Percentiles rank a stretch among this genome's conserved stretches.
Evolutionary conservation across 2,329 filamentous ascomycete species (phyloP).

Genomic region (Botrytis squamosa): DNA sequence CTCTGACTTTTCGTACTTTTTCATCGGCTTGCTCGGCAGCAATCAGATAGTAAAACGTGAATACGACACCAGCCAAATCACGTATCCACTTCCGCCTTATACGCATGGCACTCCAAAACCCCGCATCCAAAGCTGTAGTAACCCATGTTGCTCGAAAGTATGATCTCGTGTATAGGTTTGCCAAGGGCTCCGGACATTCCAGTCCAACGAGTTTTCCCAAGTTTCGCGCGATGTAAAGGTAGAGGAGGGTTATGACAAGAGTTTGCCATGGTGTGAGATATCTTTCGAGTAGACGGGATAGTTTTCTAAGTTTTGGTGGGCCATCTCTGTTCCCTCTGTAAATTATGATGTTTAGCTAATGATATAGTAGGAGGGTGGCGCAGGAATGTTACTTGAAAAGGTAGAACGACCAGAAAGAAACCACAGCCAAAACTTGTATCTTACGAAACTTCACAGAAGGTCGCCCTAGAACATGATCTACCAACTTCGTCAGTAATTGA

Average conservation of each 20-base stretch:
- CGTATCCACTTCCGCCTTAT: slow-evolving; percentile 77
- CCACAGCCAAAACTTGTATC: slow-evolving; percentile 85
- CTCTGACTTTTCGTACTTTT: slow-evolving; percentile 88
- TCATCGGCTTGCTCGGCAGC: slow-evolving; percentile 94
- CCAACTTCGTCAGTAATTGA: background rate
- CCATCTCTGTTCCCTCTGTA: slow-evolving; percentile 81
- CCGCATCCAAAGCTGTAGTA: slow-evolving; percentile 88
- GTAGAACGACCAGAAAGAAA: slow-evolving; percentile 89
- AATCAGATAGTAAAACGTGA: slow-evolving; percentile 86
- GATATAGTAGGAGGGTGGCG: background rate
- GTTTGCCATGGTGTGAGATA: slow-evolving; percentile 87
- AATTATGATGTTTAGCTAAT: slow-evolving; percentile 16
- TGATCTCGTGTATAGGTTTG: slow-evolving; percentile 86
- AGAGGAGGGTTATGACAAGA: slow-evolving; percentile 81
- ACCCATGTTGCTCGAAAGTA: slow-evolving; percentile 98
- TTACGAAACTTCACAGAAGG: slow-evolving; percentile 90
- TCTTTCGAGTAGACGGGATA: slow-evolving; percentile 70
- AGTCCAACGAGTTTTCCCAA: slow-evolving; percentile 90
- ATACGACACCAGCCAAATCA: slow-evolving; percentile 78
- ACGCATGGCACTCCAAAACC: slow-evolving; percentile 98
- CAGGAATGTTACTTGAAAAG: slow-evolving; percentile 61
- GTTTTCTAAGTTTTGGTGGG: slow-evolving; percentile 67
- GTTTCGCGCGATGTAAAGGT: slow-evolving; percentile 87
- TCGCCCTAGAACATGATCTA: slow-evolving; percentile 87
- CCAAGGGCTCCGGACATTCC: slow-evolving; percentile 88